Conservation (phyloP, 2,329 filamentous ascomycete genomes). For the Colletotrichum lupini region DNA sequence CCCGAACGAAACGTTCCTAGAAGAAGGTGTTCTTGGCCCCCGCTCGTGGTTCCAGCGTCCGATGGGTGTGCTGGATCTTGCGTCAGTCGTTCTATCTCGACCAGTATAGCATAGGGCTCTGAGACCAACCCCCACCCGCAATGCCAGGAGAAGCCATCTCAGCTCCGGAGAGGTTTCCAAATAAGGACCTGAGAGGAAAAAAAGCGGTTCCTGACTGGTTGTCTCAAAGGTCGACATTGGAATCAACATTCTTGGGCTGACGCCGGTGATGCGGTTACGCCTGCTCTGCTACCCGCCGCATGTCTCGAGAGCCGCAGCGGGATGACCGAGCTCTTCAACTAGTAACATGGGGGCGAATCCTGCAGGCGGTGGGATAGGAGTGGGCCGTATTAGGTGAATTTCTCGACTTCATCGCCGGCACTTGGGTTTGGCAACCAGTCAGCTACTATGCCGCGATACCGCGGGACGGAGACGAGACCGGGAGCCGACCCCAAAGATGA, state of each 20-base stretch:
- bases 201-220: neutral
- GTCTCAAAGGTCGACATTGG: neutral
- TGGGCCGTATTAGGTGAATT: neutral
- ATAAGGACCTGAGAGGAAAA: neutral
- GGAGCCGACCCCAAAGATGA: neutral
- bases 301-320: neutral
- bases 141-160: neutral
- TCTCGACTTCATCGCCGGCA: neutral
- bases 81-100: neutral
- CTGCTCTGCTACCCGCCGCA: neutral
- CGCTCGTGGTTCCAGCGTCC: neutral
- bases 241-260: neutral
- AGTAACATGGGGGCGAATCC: neutral
- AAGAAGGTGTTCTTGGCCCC: neutral
- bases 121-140: neutral
- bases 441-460: neutral
- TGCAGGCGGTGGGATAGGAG: neutral
- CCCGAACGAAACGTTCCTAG: neutral
- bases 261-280: neutral
- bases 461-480: neutral
- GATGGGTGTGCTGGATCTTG: conserved; percentile 13
- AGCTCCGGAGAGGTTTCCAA: neutral
- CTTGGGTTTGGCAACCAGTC: neutral
- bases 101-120: neutral
- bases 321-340: neutral